phyloP scores from a whole-genome alignment of 1,284 basidiomycete species.

The Ceratobasidium sp. region DNA sequence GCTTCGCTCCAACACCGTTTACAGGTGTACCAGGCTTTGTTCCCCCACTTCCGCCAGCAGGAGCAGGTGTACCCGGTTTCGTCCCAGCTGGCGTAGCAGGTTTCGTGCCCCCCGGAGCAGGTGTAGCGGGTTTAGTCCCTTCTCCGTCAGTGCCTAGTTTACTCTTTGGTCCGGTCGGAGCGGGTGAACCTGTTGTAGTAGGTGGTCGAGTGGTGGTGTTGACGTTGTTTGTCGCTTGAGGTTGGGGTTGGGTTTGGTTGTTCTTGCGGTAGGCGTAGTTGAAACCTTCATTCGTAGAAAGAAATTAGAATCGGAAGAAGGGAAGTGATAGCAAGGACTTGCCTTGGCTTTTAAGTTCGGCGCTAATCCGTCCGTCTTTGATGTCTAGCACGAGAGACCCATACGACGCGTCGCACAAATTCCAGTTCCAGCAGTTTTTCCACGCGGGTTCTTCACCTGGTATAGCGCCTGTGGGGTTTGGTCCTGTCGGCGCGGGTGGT shows the following conservation, averaged over 20 bases:
- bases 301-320: too few species aligned
- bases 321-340: slow-evolving; percentile 49
- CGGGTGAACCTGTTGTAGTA: slow-evolving; percentile 60
- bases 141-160: slow-evolving; percentile 56
- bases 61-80: slow-evolving; percentile 46
- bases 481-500: slow-evolving; percentile 59
- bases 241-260: neutral
- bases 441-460: slow-evolving; percentile 85
- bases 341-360: slow-evolving; percentile 94
- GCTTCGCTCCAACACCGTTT: slow-evolving; percentile 37
- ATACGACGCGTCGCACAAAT: slow-evolving; percentile 93
- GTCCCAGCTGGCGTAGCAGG: slow-evolving; percentile 56
- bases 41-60: neutral
- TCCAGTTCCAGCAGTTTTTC: slow-evolving; percentile 99
- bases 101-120: slow-evolving; percentile 51
- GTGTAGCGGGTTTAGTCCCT: slow-evolving; percentile 47
- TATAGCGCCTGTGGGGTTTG: slow-evolving; percentile 56
- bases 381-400: slow-evolving; percentile 90
- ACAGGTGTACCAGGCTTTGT: slow-evolving; percentile 49
- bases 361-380: slow-evolving; percentile 90
- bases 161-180: slow-evolving; percentile 56
- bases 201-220: slow-evolving; percentile 4
- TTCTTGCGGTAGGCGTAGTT: slow-evolving; percentile 88
- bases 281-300: slow-evolving; percentile 72
- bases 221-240: slow-evolving; percentile 15